Percentiles rank a stretch among this genome's conserved stretches.
These are phyloP conservation scores for Kwoniella sp. DNA, from an alignment of 768 basidiomycete species.

Conservation along the genomic window DNA sequence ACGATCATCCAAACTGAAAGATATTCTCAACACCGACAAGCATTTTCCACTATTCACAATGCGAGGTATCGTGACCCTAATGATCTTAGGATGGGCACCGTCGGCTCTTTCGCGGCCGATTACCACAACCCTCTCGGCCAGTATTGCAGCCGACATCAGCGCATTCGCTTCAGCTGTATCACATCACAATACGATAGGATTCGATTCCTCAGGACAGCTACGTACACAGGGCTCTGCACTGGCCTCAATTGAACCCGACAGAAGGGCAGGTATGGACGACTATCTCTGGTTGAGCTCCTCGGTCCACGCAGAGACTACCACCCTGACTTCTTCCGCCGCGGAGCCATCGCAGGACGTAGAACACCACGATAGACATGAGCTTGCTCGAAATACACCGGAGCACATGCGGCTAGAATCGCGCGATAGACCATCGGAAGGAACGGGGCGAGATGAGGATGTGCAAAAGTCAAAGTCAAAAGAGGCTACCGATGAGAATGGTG, in stretches of 20 bases:
- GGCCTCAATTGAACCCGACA: background rate
- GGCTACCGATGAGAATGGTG: background rate
- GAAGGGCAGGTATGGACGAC: slow-evolving; percentile 4
- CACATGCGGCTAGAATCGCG: too few species aligned
- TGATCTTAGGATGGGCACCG: background rate
- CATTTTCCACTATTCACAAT: background rate
- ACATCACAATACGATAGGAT: background rate
- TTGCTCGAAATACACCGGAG: background rate
- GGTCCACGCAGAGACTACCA: background rate
- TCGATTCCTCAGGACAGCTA: background rate
- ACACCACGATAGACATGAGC: background rate
- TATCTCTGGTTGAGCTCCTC: slow-evolving; percentile 2
- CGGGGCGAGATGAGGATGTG: background rate
- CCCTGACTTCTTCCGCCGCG: background rate
- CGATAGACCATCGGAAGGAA: too few species aligned
- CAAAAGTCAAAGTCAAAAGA: background rate
- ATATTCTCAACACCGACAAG: too few species aligned
- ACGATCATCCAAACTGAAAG: too few species aligned
- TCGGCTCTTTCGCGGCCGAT: background rate
- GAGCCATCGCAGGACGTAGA: background rate
- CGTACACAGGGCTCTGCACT: background rate
- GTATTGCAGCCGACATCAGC: background rate
- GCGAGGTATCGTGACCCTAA: background rate
- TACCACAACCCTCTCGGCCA: background rate
- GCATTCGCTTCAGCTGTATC: background rate